Conservation (phyloP, 495 filamentous ascomycete species). For the Penicillium atrosanguineum region DNA sequence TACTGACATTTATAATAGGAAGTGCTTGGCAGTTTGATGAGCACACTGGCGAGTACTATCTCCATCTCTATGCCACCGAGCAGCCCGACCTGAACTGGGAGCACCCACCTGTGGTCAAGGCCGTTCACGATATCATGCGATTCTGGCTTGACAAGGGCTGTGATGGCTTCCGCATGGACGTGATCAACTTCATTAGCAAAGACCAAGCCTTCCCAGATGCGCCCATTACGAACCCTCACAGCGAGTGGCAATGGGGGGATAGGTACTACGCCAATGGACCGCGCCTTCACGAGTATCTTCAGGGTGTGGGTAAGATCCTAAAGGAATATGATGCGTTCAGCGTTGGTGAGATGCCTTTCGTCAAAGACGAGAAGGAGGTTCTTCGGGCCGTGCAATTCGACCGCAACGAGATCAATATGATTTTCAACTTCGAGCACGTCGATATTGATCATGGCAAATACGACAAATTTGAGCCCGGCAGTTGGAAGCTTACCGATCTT, state of each 20-base stretch:
- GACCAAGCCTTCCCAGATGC: constrained; percentile 58
- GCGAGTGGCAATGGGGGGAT: constrained; percentile 53
- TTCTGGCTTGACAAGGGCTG: constrained; percentile 71
- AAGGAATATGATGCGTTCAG: constrained; percentile 65
- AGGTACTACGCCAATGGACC: constrained; percentile 63
- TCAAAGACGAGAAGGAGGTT: constrained; percentile 55
- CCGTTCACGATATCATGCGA: constrained; percentile 64
- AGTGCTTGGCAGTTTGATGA: constrained; percentile 68
- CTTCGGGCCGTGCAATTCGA: constrained; percentile 56
- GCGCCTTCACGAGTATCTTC: constrained; percentile 61
- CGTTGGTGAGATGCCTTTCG: constrained; percentile 70
- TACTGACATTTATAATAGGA: constrained; percentile 23
- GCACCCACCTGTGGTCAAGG: constrained; percentile 55
- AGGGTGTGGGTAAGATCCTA: constrained; percentile 63
- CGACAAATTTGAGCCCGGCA: constrained; percentile 49
- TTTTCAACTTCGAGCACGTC: constrained; percentile 68
- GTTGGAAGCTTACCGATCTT: constrained; percentile 55
- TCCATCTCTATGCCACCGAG: constrained; percentile 62
- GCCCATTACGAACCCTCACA: constrained; percentile 50
- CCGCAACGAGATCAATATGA: constrained; percentile 68
- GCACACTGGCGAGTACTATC: constrained; percentile 63
- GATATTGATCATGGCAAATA: constrained; percentile 56
- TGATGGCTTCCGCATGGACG: constrained; percentile 69
- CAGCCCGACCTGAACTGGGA: constrained; percentile 81
- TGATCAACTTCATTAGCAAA: constrained; percentile 67